Base-by-base conservation (phyloP, 1,139 yeast genomes). In the Barnettozyma hawaiiensis region DNA sequence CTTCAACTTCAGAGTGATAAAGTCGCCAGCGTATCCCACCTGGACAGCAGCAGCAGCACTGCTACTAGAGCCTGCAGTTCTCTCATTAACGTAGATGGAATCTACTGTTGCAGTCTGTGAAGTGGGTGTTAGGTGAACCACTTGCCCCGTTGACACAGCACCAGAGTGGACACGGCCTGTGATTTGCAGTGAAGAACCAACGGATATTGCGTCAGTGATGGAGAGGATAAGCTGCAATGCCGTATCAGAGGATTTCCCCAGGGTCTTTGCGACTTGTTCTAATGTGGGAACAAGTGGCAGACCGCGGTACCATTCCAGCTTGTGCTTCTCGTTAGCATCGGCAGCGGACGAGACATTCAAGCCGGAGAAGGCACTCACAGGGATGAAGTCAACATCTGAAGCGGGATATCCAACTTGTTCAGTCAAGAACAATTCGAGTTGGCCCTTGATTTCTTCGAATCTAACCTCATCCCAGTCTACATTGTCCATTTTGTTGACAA, bases 401-500 rank as follows among this genome's bases (percentile, higher is more conserved):
- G 56, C 49, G 2, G 60, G 51, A 57, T 77, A 89, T 0, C 92
- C 90, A 26, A 85, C 78, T 22, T 76, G 76, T 12, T 71, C 37
- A 22, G 37, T 67, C 54, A 94, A 69, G 57, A 78, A 86, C 27
- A 73, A 78, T 2, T 63, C 55, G 50, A 92, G 64, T 58, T 83
- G 81, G 4, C 61, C 62, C 48, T 69, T 65, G 45, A 92, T 86
- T 37, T 77, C 78, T 1, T 72, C 69, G 55, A 75, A 92, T 48
- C 96, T 70, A 3, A 65, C 69, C 55, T 79, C 64, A 19, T 76
- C 69, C 95, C 96, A 90, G 36, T 75, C 72, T 40, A 66, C 68
- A 24, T 78, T 73, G 60, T 94, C 99, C 76, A 94, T 75, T 62
- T 94, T 94, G 64, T 94, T 94, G 44, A 94, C 76, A 1, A 85